Evolutionary conservation across 2,329 filamentous ascomycete genomes (phyloP), one percentile per base, ranked within the genome.

Genomic region (Penicillium sp.): DNA sequence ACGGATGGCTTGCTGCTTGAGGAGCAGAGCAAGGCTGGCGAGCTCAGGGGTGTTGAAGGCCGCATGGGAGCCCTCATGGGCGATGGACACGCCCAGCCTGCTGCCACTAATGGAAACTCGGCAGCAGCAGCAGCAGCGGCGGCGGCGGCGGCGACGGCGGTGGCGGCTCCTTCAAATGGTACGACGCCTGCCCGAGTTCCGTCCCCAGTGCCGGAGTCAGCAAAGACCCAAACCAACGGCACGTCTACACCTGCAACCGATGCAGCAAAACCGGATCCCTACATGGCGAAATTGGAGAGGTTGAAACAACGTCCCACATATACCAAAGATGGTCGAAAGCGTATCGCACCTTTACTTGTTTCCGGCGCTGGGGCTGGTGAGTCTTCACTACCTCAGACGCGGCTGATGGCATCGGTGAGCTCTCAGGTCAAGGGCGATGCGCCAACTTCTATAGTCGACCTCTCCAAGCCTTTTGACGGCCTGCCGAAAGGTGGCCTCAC

Each of bases 11-110:
- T 97, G 38, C 77, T 88, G 34, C 73, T 98, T 0, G 93, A 98
- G 70, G 90, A 94, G 59, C 86, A 85, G 65, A 95, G 90, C 71
- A 96, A 94, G 65, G 90, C 86, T 38, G 91, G 86, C 24, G 93
- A 98, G 66, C 79, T 91, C 29, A 88, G 85, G 55, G 90, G 86
- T 4, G 90, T 91, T 0, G 88, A 98, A 70, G 93, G 90, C 2
- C 82, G 91, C 56, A 98, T 98, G 93, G 93, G 93, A 9, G 91
- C 91, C n/a, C 72, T 98, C 34, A 98, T 98, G 93, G 91, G 91
- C 5, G 90, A 95, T 63, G 79, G 80, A 13, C 77, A 77, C 45
- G 73, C 78, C 3, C 81, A 81, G 36, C 73, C 75, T 43, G 66
- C 70, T 7, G 26, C 73, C 65, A 67, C 88, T 54, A 76, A 75